Conservation (phyloP, 1,284 basidiomycete genomes). For the Heimioporus retisporus region DNA sequence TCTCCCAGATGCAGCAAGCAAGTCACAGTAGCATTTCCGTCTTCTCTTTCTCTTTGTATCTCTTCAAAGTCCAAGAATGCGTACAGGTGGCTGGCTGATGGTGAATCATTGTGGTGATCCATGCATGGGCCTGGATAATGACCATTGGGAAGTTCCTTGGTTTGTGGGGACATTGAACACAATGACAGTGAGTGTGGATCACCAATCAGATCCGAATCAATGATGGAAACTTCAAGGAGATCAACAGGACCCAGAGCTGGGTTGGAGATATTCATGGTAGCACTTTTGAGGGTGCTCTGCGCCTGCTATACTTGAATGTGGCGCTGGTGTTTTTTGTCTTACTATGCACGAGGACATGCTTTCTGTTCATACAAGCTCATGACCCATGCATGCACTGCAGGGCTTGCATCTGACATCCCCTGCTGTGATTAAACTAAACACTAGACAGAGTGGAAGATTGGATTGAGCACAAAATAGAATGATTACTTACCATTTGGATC, state of each 20-base stretch:
- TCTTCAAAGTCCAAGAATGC: slow-evolving; percentile 6
- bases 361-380: too few relatives aligned
- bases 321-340: too few relatives aligned
- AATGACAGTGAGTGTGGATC: not conserved
- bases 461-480: not conserved
- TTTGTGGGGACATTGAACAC: not conserved
- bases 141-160: not conserved
- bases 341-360: too few relatives aligned
- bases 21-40: slow-evolving; percentile 5
- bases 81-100: too few relatives aligned
- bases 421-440: too few relatives aligned
- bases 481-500: not conserved
- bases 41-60: slow-evolving; percentile 6
- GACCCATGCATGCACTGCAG: too few relatives aligned
- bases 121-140: not conserved
- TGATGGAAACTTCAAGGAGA: too few relatives aligned
- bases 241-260: too few relatives aligned
- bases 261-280: too few relatives aligned
- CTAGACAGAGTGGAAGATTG: not conserved
- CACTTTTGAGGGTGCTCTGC: too few relatives aligned
- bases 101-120: not conserved
- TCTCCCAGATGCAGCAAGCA: slow-evolving; percentile 12
- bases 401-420: not conserved
- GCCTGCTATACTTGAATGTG: too few relatives aligned
- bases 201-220: too few relatives aligned